Conservation (phyloP, 2,329 filamentous ascomycete genomes). For the Dendryphion nanum region DNA sequence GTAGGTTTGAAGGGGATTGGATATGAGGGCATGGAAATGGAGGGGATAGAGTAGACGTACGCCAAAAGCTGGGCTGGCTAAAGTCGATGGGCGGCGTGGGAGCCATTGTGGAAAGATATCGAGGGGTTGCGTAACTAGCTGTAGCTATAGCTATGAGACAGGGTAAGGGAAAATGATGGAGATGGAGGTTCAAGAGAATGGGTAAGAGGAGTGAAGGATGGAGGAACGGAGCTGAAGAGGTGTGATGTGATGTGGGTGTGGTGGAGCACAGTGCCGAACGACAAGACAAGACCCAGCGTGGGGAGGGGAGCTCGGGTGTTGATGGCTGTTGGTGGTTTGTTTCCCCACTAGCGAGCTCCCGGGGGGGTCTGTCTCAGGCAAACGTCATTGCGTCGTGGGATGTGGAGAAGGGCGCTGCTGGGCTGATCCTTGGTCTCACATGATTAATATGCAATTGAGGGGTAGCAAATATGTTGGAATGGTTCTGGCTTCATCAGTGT, state of each 20-base stretch:
- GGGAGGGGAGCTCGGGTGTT: background rate
- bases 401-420: too few relatives aligned
- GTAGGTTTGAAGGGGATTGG: too few relatives aligned
- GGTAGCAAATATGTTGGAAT: too few relatives aligned
- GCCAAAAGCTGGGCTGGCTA: slow-evolving; percentile 47
- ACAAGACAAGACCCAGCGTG: background rate
- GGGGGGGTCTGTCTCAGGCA: too few relatives aligned
- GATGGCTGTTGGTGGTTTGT: background rate
- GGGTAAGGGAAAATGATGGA: background rate
- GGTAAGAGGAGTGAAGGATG: background rate
- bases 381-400: too few relatives aligned
- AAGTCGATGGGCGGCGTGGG: slow-evolving; percentile 43
- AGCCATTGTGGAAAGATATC: slow-evolving; percentile 10
- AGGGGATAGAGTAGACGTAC: slow-evolving; percentile 34
- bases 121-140: background rate
- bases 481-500: too few relatives aligned
- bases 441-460: too few relatives aligned
- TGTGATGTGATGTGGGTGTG: background rate
- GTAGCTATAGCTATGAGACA: too few relatives aligned
- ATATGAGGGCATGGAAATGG: background rate
- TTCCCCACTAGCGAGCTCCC: too few relatives aligned
- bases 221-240: background rate
- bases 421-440: too few relatives aligned
- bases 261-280: background rate
- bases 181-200: background rate